Percentiles rank a stretch among this genome's conserved stretches.
phyloP scores from a whole-genome alignment of 257 asterid species.

The Lantana camara region DNA sequence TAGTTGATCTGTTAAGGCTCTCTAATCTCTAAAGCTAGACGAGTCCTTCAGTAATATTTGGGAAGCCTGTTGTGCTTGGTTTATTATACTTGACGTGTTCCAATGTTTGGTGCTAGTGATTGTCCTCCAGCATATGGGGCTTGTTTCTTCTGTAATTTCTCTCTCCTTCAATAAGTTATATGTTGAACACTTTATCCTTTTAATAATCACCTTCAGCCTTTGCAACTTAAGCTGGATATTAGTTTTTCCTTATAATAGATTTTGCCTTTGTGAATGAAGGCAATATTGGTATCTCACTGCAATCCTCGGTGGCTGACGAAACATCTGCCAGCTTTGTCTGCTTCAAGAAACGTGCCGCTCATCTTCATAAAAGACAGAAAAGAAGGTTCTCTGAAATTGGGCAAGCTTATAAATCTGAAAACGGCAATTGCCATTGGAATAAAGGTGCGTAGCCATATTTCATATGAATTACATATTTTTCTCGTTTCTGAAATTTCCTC shows the following conservation, averaged over 20 bases:
- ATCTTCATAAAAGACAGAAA: conserved; percentile 61
- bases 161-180: neutral
- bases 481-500: neutral
- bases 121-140: neutral
- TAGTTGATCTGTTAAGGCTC: too few relatives aligned
- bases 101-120: neutral
- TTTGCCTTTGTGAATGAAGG: conserved; percentile 39
- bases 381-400: conserved; percentile 76
- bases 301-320: conserved; percentile 80
- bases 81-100: neutral
- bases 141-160: conserved; percentile 8
- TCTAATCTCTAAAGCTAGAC: too few relatives aligned
- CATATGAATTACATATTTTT: neutral
- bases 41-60: neutral
- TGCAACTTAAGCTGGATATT: neutral
- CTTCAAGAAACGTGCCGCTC: conserved; percentile 72
- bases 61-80: conserved; percentile 1
- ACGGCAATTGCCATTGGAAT: conserved; percentile 83
- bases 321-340: conserved; percentile 74
- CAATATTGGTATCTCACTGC: conserved; percentile 80
- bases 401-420: conserved; percentile 76
- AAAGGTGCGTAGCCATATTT: conserved; percentile 46
- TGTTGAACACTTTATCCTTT: neutral
- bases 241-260: neutral
- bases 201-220: neutral